Percentiles rank a stretch among this genome's conserved stretches.
These are phyloP conservation scores for Scheffersomyces titani DNA, from an alignment of 1,139 yeast genomes.

Conservation along the genomic window DNA sequence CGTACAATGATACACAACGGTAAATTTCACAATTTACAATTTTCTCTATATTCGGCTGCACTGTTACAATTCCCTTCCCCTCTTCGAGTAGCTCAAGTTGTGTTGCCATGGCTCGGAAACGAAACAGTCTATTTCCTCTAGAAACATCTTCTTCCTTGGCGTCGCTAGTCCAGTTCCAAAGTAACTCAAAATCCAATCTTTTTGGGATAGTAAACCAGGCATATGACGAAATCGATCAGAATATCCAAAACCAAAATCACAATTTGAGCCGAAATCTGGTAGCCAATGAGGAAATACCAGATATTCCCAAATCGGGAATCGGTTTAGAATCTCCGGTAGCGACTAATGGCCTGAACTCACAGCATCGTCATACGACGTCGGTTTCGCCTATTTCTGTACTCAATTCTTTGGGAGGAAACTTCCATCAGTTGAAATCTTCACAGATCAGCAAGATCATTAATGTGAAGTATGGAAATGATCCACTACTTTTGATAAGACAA, in stretches of 20 bases:
- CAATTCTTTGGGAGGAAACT: conserved; percentile 15
- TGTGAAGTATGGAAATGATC: conserved; percentile 37
- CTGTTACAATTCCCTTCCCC: neutral
- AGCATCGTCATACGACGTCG: neutral
- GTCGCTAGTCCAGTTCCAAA: conserved; percentile 3
- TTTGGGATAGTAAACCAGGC: conserved; percentile 5
- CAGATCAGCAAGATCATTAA: conserved; percentile 34
- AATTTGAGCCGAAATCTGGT: neutral
- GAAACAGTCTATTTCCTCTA: conserved; percentile 12
- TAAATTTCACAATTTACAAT: neutral
- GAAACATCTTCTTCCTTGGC: conserved; percentile 6
- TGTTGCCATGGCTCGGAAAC: conserved; percentile 7
- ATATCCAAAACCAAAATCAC: neutral
- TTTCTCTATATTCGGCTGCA: no score
- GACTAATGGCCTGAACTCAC: neutral
- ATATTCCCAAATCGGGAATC: neutral
- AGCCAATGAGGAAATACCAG: neutral
- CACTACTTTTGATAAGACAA: conserved; percentile 45
- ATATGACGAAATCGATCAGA: neutral
- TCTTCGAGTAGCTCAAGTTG: neutral
- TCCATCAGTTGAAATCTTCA: conserved; percentile 16
- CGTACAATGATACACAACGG: neutral
- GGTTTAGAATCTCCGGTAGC: neutral
- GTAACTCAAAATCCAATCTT: conserved; percentile 8
- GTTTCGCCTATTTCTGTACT: neutral